phyloP scores from a whole-genome alignment of 1,139 yeast species.

The Geotrichum phurueaensis region DNA sequence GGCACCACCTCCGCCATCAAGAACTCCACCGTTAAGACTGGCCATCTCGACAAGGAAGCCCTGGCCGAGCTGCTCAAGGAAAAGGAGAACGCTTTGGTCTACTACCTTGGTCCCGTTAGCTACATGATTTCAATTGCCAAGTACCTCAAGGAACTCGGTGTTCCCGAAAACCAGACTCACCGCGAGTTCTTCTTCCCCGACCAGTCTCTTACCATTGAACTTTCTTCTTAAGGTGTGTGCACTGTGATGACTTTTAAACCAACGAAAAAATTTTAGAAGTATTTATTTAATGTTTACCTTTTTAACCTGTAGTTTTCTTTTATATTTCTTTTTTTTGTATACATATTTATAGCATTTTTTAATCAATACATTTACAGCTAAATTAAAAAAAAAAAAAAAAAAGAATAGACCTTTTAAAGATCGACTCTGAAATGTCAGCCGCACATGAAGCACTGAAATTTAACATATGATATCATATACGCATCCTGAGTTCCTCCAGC shows the following conservation, averaged over 20 bases:
- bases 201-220: constrained; percentile 14
- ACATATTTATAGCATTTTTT: background rate
- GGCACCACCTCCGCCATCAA: background rate
- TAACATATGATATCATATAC: background rate
- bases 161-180: constrained; percentile 15
- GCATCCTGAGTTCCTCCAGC: too few relatives aligned
- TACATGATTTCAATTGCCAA: constrained; percentile 17
- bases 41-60: constrained; percentile 20
- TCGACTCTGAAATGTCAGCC: background rate
- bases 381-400: background rate
- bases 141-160: constrained; percentile 10
- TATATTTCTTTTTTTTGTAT: background rate
- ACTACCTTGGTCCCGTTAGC: constrained; percentile 16
- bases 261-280: background rate
- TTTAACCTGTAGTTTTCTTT: background rate
- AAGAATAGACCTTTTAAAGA: background rate
- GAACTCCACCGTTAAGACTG: constrained; percentile 14
- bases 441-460: background rate
- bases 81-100: constrained; percentile 9
- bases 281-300: background rate
- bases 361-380: background rate
- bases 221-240: background rate
- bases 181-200: constrained; percentile 19
- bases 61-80: constrained; percentile 13
- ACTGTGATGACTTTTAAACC: too few relatives aligned